These are phyloP conservation scores for Bromus sterilis DNA, from an alignment of 176 grass and related monocot species.

Conservation along the genomic window DNA sequence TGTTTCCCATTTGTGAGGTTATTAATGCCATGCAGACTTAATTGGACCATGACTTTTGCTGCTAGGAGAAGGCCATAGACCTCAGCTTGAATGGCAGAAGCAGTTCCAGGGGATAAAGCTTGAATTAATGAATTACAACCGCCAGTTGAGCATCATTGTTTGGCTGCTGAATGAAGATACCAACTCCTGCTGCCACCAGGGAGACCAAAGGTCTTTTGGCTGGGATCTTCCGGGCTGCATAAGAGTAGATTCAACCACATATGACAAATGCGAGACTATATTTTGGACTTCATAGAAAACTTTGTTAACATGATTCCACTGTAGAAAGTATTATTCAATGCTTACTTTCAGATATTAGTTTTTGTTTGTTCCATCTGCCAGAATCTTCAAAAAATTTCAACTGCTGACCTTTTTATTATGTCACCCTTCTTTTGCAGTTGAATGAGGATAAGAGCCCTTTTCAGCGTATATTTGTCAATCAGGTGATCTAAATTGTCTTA, in stretches of 20 bases:
- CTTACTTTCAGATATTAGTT: neutral
- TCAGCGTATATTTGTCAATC: constrained; percentile 98
- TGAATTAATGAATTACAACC: neutral
- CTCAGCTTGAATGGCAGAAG: neutral
- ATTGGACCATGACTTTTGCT: neutral
- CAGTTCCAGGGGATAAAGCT: neutral
- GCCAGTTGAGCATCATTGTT: neutral
- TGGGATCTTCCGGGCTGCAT: neutral
- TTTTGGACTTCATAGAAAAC: neutral
- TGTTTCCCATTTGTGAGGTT: neutral
- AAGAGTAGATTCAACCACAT: neutral
- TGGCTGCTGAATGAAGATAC: neutral
- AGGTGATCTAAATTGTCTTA: constrained; percentile 43
- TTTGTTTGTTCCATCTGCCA: neutral
- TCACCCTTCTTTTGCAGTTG: constrained; percentile 53
- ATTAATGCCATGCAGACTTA: neutral
- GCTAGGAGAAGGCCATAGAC: neutral
- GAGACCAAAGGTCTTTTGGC: neutral
- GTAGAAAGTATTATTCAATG: neutral
- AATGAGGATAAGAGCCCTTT: constrained; percentile 98
- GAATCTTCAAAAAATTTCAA: neutral
- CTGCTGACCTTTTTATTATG: constrained; percentile 4
- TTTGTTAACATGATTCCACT: neutral
- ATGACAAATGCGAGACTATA: neutral
- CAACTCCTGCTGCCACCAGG: neutral